Conservation (phyloP, 1,284 basidiomycete genomes). For the Trichosporon asahii region DNA sequence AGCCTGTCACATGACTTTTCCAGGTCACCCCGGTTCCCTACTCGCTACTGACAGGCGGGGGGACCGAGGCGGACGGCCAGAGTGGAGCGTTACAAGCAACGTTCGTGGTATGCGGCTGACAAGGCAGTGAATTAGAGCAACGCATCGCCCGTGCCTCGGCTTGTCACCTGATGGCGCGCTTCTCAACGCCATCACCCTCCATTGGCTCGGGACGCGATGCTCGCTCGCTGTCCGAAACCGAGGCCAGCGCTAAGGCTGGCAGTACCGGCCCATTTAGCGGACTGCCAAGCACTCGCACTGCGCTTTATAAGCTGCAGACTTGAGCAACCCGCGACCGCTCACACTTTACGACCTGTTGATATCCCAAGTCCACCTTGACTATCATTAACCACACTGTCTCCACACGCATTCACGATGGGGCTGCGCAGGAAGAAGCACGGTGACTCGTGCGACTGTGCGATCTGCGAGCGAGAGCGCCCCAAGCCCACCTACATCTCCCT, state of each 20-base stretch:
- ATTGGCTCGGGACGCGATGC: not conserved
- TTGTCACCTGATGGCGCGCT: not conserved
- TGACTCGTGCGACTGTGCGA: not conserved
- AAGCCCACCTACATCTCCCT: not conserved
- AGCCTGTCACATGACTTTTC: not conserved
- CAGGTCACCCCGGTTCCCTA: not conserved
- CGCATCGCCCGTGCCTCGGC: not conserved
- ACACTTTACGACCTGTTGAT: not conserved
- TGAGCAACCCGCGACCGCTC: not conserved
- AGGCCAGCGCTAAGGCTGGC: not conserved
- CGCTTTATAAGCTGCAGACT: not conserved
- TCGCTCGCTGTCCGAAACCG: not conserved
- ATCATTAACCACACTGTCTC: not conserved
- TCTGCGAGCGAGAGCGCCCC: slow-evolving; percentile 1
- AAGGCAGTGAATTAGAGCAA: not conserved
- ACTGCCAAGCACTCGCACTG: not conserved
- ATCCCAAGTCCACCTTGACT: not conserved
- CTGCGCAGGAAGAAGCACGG: slow-evolving; percentile 5
- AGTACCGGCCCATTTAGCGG: not conserved
- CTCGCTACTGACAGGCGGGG: not conserved
- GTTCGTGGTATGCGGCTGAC: not conserved
- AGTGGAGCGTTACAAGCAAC: not conserved
- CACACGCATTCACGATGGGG: not conserved
- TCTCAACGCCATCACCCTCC: not conserved
- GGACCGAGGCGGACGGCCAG: not conserved